A percentile compares a stretch with the other conserved stretches of the same genome.
These are phyloP conservation scores for Metschnikowia matae DNA, from an alignment of 805 yeast species.

Conservation along the genomic window DNA sequence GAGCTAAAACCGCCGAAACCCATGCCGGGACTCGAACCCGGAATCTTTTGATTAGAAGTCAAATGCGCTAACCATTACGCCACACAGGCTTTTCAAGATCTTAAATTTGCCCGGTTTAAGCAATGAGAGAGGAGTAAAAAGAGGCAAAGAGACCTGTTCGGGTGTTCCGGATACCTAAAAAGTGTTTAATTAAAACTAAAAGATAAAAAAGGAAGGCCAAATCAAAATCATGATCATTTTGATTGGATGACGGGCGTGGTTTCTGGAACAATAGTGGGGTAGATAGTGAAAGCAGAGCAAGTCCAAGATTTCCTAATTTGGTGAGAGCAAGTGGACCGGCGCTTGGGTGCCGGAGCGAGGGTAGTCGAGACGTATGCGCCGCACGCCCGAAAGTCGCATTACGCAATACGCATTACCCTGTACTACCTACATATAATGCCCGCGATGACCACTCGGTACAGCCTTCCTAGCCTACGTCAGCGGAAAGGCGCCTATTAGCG, in stretches of 20 bases:
- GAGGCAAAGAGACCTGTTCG: no score
- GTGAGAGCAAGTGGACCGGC: background rate
- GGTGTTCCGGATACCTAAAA: no score
- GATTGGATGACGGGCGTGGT: no score
- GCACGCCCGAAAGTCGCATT: background rate
- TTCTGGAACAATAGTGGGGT: background rate
- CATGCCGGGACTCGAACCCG: slow-evolving; percentile 22
- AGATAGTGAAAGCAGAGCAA: background rate
- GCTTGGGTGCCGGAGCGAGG: background rate
- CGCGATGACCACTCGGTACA: background rate
- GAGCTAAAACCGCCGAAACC: slow-evolving; percentile 27
- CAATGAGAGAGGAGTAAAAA: no score
- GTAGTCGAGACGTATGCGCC: background rate
- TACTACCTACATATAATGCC: background rate
- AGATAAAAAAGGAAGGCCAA: no score
- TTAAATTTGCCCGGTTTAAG: background rate
- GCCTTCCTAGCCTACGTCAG: background rate
- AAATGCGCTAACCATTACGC: slow-evolving; percentile 21
- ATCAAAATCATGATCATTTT: no score
- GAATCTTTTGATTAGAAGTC: slow-evolving; percentile 21
- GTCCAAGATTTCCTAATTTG: background rate
- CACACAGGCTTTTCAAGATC: slow-evolving; percentile 11
- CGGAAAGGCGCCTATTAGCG: no score
- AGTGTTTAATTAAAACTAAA: no score
- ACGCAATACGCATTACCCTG: no score